Percentiles rank a stretch among this genome's conserved stretches.
These are phyloP conservation scores for Komagataella kurtzmanii DNA, from an alignment of 805 yeast species.

Conservation along the genomic window DNA sequence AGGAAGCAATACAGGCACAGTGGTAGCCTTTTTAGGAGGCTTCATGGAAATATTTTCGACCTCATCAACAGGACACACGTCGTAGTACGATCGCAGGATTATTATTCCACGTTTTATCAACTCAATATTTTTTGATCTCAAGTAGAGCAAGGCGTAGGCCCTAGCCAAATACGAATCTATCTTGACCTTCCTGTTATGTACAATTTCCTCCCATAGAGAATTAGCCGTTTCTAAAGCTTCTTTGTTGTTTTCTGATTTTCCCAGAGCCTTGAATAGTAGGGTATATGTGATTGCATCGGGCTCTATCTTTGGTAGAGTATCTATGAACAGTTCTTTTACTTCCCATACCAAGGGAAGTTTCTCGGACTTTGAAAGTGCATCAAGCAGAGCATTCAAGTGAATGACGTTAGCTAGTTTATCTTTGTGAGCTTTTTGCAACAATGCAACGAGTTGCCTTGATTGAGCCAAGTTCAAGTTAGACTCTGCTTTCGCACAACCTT, in stretches of 20 bases:
- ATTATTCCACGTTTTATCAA: background rate
- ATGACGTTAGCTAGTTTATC: constrained; percentile 20
- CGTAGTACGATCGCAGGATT: background rate
- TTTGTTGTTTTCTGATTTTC: background rate
- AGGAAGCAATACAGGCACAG: background rate
- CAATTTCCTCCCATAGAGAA: background rate
- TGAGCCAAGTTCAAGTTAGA: constrained; percentile 10
- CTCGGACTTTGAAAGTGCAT: constrained; percentile 26
- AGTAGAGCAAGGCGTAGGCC: background rate
- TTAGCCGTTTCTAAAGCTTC: background rate
- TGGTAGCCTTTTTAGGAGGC: background rate
- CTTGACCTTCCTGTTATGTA: background rate
- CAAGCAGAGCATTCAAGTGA: constrained; percentile 32
- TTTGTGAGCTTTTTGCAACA: constrained; percentile 17
- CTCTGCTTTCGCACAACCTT: constrained; percentile 25
- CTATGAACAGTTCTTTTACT: constrained; percentile 19
- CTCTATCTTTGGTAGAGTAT: constrained; percentile 9
- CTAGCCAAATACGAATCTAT: background rate
- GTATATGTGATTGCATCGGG: constrained; percentile 22
- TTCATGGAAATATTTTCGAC: background rate
- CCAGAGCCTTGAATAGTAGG: background rate
- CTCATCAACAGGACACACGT: background rate
- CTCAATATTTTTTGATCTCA: background rate
- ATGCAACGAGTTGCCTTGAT: constrained; percentile 18
- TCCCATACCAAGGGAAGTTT: constrained; percentile 23